These are phyloP conservation scores for Echium plantagineum DNA, from an alignment of 257 asterid species.

Conservation along the genomic window DNA sequence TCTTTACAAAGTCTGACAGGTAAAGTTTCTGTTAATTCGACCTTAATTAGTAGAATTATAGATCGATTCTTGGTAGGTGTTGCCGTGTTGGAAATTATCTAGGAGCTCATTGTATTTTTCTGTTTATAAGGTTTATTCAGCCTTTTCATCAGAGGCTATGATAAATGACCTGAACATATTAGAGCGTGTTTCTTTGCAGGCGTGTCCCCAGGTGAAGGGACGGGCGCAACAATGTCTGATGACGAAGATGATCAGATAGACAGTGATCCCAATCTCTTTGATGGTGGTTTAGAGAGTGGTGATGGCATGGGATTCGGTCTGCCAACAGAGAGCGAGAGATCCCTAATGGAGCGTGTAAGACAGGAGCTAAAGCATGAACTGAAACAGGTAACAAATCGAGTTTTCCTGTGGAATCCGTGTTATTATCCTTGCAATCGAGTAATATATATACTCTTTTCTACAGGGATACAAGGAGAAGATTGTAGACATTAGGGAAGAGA, in stretches of 20 bases:
- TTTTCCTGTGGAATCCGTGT: neutral
- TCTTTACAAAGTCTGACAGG: constrained; percentile 67
- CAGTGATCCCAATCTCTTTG: constrained; percentile 35
- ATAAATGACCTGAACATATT: neutral
- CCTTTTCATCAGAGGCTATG: too few species aligned
- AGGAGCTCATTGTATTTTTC: too few species aligned
- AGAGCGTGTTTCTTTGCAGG: constrained; percentile 18
- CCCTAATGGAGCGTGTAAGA: constrained; percentile 58
- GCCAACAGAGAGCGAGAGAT: constrained; percentile 47
- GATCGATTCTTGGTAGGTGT: too few species aligned
- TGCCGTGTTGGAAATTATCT: too few species aligned
- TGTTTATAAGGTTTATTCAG: too few species aligned
- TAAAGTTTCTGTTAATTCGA: constrained; percentile 1
- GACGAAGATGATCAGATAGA: constrained; percentile 43
- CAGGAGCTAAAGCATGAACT: constrained; percentile 47
- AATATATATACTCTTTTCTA: neutral
- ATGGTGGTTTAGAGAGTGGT: constrained; percentile 31
- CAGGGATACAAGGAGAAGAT: constrained; percentile 55
- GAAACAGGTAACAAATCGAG: constrained; percentile 24
- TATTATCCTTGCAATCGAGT: neutral
- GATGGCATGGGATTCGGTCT: constrained; percentile 45
- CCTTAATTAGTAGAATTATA: too few species aligned
- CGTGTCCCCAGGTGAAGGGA: constrained; percentile 52
- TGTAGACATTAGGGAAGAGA: constrained; percentile 55
- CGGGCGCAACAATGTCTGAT: constrained; percentile 53